Evolutionary conservation across 176 grass and related monocot genomes (phyloP), one percentile per base, ranked within the genome.

Genomic region (Carex littledalei): DNA sequence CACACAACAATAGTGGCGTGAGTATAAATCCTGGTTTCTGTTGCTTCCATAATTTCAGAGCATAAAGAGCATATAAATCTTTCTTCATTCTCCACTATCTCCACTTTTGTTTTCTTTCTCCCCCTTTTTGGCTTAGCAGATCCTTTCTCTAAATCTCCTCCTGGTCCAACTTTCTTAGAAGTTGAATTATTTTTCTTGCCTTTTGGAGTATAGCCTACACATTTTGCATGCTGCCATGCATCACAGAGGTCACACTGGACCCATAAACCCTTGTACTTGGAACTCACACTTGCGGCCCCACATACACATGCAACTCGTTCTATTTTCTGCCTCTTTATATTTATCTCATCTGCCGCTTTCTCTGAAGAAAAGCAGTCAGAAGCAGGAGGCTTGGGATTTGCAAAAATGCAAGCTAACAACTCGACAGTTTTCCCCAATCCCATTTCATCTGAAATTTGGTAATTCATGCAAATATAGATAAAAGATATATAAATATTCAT

Each of bases 301-400:
- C 95, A 98, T 66, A 93, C 87, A 85, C 95, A 98, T 85, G 94
- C 95, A 84, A 98, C 89, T 58, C 95, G 92, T 75, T 98, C 95
- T 84, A 89, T 59, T 93, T 94, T 98, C 8, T 86, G 91, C 74
- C 92, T 94, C 83, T 93, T 94, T 89, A 87, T 90, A 75, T 65
- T 94, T 86, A 89, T 92, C 70, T 60, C 54, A 59, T 87, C 20
- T 78, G 31, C 84, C 41, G 83, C 84, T 67, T 85, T 86, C 57
- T 65, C 57, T 56, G 62, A 85, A 15, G 85, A 2, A 78, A 81
- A 90, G 61, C 53, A 61, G 26, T 72, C 84, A 26, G 39, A n/a
- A 31, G 84, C 67, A 82, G 56, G 63, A 84, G 91, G 88, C 37
- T 88, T 93, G 11, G 82, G 91, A 87, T 98, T 90, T 29, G 88